These are phyloP conservation scores for Chrysanthemum lavandulifolium DNA, from an alignment of 129 eudicot genomes.

Conservation along the genomic window DNA sequence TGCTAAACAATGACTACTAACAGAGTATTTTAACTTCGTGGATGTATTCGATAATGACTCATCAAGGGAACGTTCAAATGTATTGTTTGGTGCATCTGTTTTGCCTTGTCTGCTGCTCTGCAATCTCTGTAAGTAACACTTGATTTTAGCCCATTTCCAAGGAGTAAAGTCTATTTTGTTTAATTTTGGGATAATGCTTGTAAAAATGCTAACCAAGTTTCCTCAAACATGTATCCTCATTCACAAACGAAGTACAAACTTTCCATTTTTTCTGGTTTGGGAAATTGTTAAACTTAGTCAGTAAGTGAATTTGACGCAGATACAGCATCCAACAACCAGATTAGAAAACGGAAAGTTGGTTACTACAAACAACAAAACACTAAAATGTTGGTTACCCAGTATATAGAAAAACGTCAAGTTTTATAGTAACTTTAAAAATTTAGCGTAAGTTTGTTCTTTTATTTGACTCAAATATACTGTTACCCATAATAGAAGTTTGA, in stretches of 20 bases:
- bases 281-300: neutral
- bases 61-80: constrained; percentile 28
- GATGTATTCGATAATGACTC: constrained; percentile 47
- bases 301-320: neutral
- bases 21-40: constrained; percentile 60
- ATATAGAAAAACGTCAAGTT: neutral
- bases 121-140: constrained; percentile 65
- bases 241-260: neutral
- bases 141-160: constrained; percentile 5
- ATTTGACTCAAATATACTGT: neutral
- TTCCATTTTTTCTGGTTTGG: neutral
- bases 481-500: neutral
- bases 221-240: neutral
- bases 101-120: constrained; percentile 66
- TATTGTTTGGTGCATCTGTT: constrained; percentile 63
- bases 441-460: neutral
- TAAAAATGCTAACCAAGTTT: neutral
- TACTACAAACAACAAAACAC: neutral
- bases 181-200: neutral
- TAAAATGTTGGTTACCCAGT: neutral
- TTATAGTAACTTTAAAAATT: neutral
- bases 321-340: neutral
- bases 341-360: neutral
- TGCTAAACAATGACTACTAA: constrained; percentile 58
- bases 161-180: neutral